These are phyloP conservation scores for Triticum dicoccoides DNA, from an alignment of 176 grass and related monocot genomes.

Conservation along the genomic window DNA sequence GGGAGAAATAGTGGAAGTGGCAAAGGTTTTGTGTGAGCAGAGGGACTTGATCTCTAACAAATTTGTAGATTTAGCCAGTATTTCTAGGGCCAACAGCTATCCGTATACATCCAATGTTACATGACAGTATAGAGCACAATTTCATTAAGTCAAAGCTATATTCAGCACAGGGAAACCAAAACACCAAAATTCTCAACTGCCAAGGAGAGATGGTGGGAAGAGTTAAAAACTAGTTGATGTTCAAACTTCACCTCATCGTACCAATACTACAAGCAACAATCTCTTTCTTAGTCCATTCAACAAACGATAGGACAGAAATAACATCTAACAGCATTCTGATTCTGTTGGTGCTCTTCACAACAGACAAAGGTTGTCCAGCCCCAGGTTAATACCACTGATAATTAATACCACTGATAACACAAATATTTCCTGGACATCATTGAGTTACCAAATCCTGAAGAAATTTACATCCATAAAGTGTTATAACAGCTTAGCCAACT, in stretches of 20 bases:
- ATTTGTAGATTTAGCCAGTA: constrained; percentile 6
- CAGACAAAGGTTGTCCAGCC: neutral
- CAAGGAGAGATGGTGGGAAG: neutral
- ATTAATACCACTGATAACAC: neutral
- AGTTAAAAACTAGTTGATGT: neutral
- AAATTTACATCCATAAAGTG: neutral
- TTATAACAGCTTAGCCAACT: neutral
- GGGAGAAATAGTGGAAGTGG: constrained; percentile 6
- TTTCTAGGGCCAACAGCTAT: neutral
- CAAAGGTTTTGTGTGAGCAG: neutral
- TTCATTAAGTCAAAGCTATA: neutral
- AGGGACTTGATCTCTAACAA: neutral
- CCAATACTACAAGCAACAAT: neutral
- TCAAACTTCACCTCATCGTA: neutral
- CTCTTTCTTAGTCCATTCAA: neutral
- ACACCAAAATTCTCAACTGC: neutral
- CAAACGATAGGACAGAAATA: neutral
- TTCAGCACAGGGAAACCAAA: neutral
- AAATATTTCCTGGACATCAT: neutral
- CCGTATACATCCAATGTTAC: neutral
- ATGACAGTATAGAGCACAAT: constrained; percentile 2
- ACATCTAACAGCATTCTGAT: neutral
- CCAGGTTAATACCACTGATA: neutral
- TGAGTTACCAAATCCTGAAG: constrained; percentile 1
- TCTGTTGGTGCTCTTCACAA: neutral